Evolutionary conservation across 225 moss, liverwort and hornwort genomes (phyloP), one percentile per base, ranked within the genome.

Genomic region (Marchantia polymorpha): DNA sequence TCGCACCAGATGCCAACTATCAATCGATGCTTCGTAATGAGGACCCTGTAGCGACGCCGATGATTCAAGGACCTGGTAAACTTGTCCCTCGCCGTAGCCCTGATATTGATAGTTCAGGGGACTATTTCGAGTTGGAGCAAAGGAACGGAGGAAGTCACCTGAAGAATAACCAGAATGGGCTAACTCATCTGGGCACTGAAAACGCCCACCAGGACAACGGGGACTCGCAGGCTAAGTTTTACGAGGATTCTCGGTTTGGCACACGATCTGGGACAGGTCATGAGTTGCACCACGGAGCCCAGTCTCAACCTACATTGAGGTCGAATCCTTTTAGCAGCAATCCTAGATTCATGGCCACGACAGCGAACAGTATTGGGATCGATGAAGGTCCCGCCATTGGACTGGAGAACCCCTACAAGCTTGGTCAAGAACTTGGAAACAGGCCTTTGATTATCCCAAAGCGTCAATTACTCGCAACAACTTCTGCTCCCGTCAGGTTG

Each of bases 401-500:
- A 25, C 51, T 46, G 17, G 78, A 78, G 67, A 50, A 55, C 30
- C 52, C 52, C 1, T 49, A 54, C 64, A 77, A 86, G 68, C 58
- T 69, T 19, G 78, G 63, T 48, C 78, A 83, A 83, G 81, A 76
- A 64, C 77, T n/a, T 71, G 26, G 10, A 52, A 12, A 7, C 29
- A n/a, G 15, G 6, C 19, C n/a, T 73, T 12, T 29, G 23, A 7
- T 0, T 7, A 23, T 17, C 0, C 80, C 80, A 19, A 80, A 63
- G 60, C 84, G 84, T 22, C 59, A 82, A 65, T 82, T 87, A 75
- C 68, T 87, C 46, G 84, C 87, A 60, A 84, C 87, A 10, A 77
- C 84, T 73, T 87, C 87, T 73, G 87, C 84, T 10, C 84, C 84
- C 53, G 84, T 82, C 29, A 79, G 87, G 55, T 73, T 87, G 30